Evolutionary conservation across 1,284 basidiomycete genomes (phyloP).

Genomic region (Trichosporon inkin): DNA sequence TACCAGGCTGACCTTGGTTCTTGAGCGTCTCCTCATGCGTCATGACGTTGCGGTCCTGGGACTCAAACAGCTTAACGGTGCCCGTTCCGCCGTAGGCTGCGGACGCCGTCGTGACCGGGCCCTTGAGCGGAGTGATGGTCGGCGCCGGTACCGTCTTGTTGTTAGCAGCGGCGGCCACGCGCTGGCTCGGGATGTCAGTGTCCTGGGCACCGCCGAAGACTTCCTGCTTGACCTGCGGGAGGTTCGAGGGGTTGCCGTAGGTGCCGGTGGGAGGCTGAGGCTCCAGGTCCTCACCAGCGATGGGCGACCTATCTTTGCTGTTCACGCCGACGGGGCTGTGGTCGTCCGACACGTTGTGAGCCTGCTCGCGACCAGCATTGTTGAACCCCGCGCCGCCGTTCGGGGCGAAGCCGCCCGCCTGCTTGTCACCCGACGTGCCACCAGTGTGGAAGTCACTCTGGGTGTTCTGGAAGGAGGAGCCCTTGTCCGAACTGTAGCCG

Average conservation of each 20-base stretch:
- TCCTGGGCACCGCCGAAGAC: slow-evolving; percentile 1
- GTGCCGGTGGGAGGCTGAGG: background rate
- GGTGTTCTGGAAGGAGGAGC: background rate
- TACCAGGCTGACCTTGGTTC: background rate
- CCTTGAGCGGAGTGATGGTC: slow-evolving; percentile 21
- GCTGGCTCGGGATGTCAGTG: slow-evolving; percentile 22
- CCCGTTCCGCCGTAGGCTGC: background rate
- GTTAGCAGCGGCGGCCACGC: slow-evolving; percentile 23
- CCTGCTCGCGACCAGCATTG: slow-evolving; percentile 5
- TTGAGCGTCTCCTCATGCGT: slow-evolving; percentile 3
- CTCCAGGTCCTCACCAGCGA: background rate
- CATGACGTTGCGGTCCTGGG: slow-evolving; percentile 1
- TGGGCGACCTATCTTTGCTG: background rate
- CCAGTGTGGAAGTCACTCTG: background rate
- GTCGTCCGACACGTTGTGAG: background rate
- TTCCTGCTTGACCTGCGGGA: background rate
- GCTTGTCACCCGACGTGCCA: background rate
- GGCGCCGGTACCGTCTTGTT: slow-evolving; percentile 25
- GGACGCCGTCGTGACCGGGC: slow-evolving; percentile 4
- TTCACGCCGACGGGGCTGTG: background rate
- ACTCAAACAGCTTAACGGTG: background rate
- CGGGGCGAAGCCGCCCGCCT: slow-evolving; percentile 9
- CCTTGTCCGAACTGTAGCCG: background rate
- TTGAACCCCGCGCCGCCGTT: slow-evolving; percentile 11
- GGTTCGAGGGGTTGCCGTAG: slow-evolving; percentile 3